A percentile compares a stretch with the other conserved stretches of the same genome.
Conservation (phyloP, 176 grass and related monocot genomes). For the Carex pumila region DNA sequence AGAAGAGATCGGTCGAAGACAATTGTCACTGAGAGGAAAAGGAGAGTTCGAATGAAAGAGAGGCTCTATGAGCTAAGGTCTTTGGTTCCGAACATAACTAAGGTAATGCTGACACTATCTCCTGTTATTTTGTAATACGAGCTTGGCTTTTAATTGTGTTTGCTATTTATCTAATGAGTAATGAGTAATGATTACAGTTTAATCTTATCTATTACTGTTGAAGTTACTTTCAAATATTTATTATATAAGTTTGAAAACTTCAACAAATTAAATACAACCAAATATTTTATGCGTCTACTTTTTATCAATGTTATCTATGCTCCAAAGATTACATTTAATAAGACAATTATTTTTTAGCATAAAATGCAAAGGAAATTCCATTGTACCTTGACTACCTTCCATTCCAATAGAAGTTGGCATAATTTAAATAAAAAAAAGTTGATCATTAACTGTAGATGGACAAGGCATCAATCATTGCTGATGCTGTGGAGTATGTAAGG, state of each 20-base stretch:
- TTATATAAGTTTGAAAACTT: neutral
- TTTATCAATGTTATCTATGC: neutral
- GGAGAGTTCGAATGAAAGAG: constrained; percentile 91
- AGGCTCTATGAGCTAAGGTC: constrained; percentile 84
- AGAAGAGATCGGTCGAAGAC: constrained; percentile 84
- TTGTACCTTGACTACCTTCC: neutral
- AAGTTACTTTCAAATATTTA: neutral
- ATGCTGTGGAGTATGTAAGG: constrained; percentile 68
- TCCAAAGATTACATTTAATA: neutral
- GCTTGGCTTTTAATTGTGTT: neutral
- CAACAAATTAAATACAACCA: neutral
- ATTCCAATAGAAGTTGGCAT: neutral
- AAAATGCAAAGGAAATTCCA: neutral
- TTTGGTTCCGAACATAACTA: constrained; percentile 89
- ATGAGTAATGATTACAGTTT: too few relatives aligned
- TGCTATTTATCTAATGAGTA: neutral
- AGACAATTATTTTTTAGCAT: neutral
- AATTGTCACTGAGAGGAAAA: constrained; percentile 73
- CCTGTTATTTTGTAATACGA: neutral
- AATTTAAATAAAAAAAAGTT: neutral
- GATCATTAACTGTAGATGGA: constrained; percentile 62
- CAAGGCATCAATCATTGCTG: constrained; percentile 91
- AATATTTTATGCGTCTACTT: neutral
- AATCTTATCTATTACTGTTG: neutral
- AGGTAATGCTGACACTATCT: constrained; percentile 27